Conservation (phyloP, 495 filamentous ascomycete genomes). For the Penicillium cataractarum region DNA sequence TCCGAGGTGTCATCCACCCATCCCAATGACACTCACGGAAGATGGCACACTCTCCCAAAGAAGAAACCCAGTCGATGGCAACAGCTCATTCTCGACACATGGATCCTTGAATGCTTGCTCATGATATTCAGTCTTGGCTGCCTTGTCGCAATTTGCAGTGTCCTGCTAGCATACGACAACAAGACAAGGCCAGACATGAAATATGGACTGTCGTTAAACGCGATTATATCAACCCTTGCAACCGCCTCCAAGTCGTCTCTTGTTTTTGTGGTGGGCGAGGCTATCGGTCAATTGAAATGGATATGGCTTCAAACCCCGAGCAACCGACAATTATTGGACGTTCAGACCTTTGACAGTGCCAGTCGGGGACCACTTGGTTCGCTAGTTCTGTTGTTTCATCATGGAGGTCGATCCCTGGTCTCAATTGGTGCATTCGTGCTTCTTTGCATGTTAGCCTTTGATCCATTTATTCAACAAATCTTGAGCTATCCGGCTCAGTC, state of each 20-base stretch:
- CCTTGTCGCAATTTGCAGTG: slow-evolving; percentile 16
- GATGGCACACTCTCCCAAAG: no score
- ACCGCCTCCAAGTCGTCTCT: slow-evolving; percentile 35
- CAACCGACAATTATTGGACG: slow-evolving; percentile 24
- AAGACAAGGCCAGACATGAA: slow-evolving; percentile 5
- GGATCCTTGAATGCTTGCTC: slow-evolving; percentile 9
- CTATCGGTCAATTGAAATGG: slow-evolving; percentile 43
- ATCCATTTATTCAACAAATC: slow-evolving; percentile 39
- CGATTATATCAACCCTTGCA: slow-evolving; percentile 38
- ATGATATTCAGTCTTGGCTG: slow-evolving; percentile 19
- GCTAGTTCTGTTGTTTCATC: slow-evolving; percentile 31
- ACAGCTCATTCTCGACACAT: slow-evolving; percentile 13
- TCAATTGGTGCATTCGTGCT: slow-evolving; percentile 34
- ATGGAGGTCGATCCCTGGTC: slow-evolving; percentile 13
- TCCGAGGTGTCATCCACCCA: no score
- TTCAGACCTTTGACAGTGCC: slow-evolving; percentile 41
- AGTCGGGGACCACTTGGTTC: slow-evolving; percentile 44
- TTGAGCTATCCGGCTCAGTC: slow-evolving; percentile 23
- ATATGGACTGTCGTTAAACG: slow-evolving; percentile 33
- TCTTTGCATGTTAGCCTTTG: slow-evolving; percentile 34
- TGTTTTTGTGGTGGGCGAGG: slow-evolving; percentile 29
- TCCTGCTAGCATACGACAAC: slow-evolving; percentile 17
- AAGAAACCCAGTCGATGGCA: neutral
- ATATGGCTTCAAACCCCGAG: slow-evolving; percentile 27
- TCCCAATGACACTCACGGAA: no score